These are phyloP conservation scores for Fusarium tupiense DNA, from an alignment of 2,329 filamentous ascomycete genomes.

Conservation along the genomic window DNA sequence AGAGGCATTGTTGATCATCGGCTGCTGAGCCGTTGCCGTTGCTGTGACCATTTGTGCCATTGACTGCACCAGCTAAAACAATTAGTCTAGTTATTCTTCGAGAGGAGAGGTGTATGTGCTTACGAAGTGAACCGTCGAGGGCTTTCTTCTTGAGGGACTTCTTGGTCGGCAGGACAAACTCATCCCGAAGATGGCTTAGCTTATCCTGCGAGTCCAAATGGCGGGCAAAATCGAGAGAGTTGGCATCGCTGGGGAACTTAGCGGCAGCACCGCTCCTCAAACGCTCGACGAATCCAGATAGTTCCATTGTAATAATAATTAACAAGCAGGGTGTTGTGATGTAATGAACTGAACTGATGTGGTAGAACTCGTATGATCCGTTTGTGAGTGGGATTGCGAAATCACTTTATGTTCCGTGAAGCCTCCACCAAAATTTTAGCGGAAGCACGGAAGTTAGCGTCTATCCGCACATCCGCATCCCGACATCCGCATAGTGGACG, in stretches of 20 bases:
- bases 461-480: constrained; percentile 47
- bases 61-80: constrained; percentile 7
- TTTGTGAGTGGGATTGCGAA: constrained; percentile 33
- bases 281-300: constrained; percentile 50
- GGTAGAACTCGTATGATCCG: constrained; percentile 38
- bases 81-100: neutral
- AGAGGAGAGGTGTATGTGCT: neutral
- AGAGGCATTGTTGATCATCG: constrained; percentile 61
- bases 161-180: constrained; percentile 83
- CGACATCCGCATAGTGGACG: constrained; percentile 28
- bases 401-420: constrained; percentile 43
- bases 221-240: constrained; percentile 59
- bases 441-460: constrained; percentile 16
- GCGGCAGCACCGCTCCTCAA: constrained; percentile 54
- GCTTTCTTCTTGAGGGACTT: constrained; percentile 73
- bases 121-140: constrained; percentile 58
- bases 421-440: neutral
- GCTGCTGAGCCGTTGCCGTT: constrained; percentile 39
- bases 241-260: constrained; percentile 60
- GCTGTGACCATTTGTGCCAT: constrained; percentile 25
- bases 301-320: constrained; percentile 54
- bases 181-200: constrained; percentile 68
- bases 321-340: no score
- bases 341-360: neutral
- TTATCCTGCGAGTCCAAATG: constrained; percentile 68